Evolutionary conservation across 2,329 filamentous ascomycete species (phyloP), one percentile per base, ranked within the genome.

Genomic region (Sphaerulina vaccinii): DNA sequence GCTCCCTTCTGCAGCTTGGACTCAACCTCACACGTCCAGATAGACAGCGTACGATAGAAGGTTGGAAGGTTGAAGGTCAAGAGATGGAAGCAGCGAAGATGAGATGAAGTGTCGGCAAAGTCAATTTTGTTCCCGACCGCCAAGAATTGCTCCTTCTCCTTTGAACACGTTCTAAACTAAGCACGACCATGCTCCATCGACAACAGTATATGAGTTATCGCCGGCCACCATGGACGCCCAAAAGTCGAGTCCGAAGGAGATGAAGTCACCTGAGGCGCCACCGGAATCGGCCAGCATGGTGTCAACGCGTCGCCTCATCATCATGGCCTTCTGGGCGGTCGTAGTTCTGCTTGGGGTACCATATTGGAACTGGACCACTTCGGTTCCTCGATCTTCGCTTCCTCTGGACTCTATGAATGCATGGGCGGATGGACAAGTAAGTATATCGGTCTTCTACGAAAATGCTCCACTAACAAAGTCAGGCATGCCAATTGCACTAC

Each of bases 351-450:
- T 99, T 5, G 93, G 93, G 2, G 70, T 99, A 59, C 93, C 93
- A 51, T 86, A 95, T 80, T 99, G 93, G 93, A 95, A 90, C 84
- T 85, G 84, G 70, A 97, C 93, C 0, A 99, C 93, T 3, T 87
- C 88, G 0, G 95, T 97, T 49, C 91, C 95, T 70, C 83, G 93
- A 49, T 91, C 92, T 10, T 80, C 84, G 38, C 75, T 99, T 61
- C 93, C 93, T 4, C 71, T 96, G 60, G 80, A 87, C 66, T 81
- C 85, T 49, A 99, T 99, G 93, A 81, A 87, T 61, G 81, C 87
- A 56, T 97, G 93, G 92, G 88, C 90, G 8, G 88, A 95, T 65
- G 90, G 90, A 59, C 89, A 87, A 79, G 91, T 95, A 70, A 73
- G 46, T 40, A 52, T 10, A 21, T n/a, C 18, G 7, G 6, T 11